Evolutionary conservation across 1,284 basidiomycete genomes (phyloP).

Genomic region (Wallemia mellicola): DNA sequence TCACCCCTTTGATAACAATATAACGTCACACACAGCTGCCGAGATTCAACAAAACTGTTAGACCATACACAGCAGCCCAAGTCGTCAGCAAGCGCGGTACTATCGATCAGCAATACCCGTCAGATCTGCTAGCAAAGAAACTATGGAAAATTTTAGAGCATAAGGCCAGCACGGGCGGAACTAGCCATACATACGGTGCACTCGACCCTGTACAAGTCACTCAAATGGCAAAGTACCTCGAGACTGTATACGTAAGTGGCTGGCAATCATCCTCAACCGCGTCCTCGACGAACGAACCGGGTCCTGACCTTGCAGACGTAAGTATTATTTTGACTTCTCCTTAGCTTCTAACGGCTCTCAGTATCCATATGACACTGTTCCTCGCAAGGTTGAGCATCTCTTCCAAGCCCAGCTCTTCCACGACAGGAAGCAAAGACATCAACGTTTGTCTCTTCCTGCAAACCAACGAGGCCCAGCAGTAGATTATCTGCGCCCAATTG

Average conservation of each 20-base stretch:
- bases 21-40: slow-evolving; percentile 26
- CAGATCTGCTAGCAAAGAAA: slow-evolving; percentile 60
- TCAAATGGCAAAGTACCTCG: slow-evolving; percentile 84
- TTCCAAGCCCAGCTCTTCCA: slow-evolving; percentile 33
- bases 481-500: slow-evolving; percentile 73
- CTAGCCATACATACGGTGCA: slow-evolving; percentile 66
- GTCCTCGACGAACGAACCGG: slow-evolving; percentile 82
- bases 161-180: slow-evolving; percentile 5
- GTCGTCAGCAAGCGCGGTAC: slow-evolving; percentile 86
- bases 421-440: slow-evolving; percentile 23
- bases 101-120: slow-evolving; percentile 56
- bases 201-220: slow-evolving; percentile 79
- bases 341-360: slow-evolving; percentile 8
- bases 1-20: not conserved
- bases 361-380: slow-evolving; percentile 31
- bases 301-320: slow-evolving; percentile 70
- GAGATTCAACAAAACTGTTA: slow-evolving; percentile 52
- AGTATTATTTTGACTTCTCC: slow-evolving; percentile 8
- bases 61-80: slow-evolving; percentile 73
- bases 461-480: slow-evolving; percentile 25
- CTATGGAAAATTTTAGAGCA: slow-evolving; percentile 38
- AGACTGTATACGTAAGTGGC: slow-evolving; percentile 83
- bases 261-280: slow-evolving; percentile 76
- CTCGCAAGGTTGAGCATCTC: slow-evolving; percentile 30
- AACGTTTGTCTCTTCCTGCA: slow-evolving; percentile 30